Evolutionary conservation across 805 yeast genomes (phyloP).

Genomic region (Pichia californica): DNA sequence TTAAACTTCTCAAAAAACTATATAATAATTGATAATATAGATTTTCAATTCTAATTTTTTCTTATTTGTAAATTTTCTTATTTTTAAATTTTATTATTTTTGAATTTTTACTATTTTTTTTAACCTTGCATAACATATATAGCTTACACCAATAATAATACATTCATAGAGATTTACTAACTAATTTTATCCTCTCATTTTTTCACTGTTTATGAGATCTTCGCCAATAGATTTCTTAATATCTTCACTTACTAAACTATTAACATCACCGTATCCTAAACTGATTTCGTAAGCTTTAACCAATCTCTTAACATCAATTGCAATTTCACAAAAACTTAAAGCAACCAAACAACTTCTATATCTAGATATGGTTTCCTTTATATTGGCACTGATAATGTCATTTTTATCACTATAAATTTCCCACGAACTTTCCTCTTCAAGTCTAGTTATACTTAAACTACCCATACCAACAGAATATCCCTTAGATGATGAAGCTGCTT

Average conservation of each 20-base stretch:
- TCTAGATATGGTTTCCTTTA: slow-evolving; percentile 71
- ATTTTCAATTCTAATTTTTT: too few species aligned
- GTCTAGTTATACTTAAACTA: slow-evolving; percentile 66
- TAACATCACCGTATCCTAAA: slow-evolving; percentile 63
- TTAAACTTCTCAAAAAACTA: slow-evolving; percentile 34
- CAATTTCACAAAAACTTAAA: slow-evolving; percentile 76
- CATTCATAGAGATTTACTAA: too few species aligned
- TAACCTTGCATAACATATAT: too few species aligned
- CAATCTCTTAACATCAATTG: slow-evolving; percentile 77
- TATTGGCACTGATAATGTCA: slow-evolving; percentile 56
- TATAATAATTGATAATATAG: too few species aligned
- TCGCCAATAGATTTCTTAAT: slow-evolving; percentile 67
- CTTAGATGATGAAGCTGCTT: slow-evolving; percentile 18
- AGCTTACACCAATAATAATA: too few species aligned
- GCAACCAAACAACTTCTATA: slow-evolving; percentile 82
- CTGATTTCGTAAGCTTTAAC: slow-evolving; percentile 85
- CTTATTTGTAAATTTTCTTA: too few species aligned
- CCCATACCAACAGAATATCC: slow-evolving; percentile 52
- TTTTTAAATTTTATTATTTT: too few species aligned
- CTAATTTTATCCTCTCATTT: slow-evolving; percentile 62
- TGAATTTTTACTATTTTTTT: too few species aligned
- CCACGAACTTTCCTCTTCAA: slow-evolving; percentile 86
- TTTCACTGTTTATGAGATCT: slow-evolving; percentile 64
- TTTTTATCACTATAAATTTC: slow-evolving; percentile 90
- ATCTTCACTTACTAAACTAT: slow-evolving; percentile 66